Evolutionary conservation across 2,329 filamentous ascomycete species (phyloP), one percentile per base, ranked within the genome.

Genomic region (Epichloe gansuensis): DNA sequence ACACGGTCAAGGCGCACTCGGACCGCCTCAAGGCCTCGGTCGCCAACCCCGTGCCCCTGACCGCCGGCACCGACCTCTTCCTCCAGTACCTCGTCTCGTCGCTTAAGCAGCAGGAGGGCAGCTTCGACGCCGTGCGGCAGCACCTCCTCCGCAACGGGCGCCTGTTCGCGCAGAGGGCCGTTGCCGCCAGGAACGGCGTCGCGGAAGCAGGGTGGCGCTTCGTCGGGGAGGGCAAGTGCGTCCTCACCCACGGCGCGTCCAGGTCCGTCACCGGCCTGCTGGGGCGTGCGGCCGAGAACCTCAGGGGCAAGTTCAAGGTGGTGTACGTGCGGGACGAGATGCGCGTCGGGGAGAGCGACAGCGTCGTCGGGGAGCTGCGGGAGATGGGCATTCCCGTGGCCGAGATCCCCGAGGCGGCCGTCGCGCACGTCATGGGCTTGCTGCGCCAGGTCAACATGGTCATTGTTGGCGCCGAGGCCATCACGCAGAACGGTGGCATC

Each of bases 41-140:
- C 51, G 77, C 85, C 7, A 97, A 98, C 71, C 88, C 91, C 13
- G 88, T 97, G 53, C 91, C 91, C 4, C 81, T 97, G 15, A 90
- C 88, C 48, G 93, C 94, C 52, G 93, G 93, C 62, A 95, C 91
- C 55, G 91, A 96, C 67, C 82, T 97, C 54, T 97, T 98, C 75
- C 87, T 93, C 67, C 86, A 91, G 66, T 97, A 95, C 70, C 81
- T 98, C 60, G 85, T 95, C 62, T 82, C 83, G 53, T 89, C 77
- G 57, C 75, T 85, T 65, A 78, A 78, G 70, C 74, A 77, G 71
- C 75, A 76, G 58, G 70, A 72, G 49, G 64, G 65, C 46, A 66
- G 62, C 61, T 97, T 97, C 68, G 86, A 91, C 57, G 81, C 85
- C 49, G 86, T 95, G 52, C 79, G 88, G 57, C 82, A 84, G 63